Evolutionary conservation across 75 land plant genomes (phyloP).

Genomic region (Cunninghamia lanceolata): DNA sequence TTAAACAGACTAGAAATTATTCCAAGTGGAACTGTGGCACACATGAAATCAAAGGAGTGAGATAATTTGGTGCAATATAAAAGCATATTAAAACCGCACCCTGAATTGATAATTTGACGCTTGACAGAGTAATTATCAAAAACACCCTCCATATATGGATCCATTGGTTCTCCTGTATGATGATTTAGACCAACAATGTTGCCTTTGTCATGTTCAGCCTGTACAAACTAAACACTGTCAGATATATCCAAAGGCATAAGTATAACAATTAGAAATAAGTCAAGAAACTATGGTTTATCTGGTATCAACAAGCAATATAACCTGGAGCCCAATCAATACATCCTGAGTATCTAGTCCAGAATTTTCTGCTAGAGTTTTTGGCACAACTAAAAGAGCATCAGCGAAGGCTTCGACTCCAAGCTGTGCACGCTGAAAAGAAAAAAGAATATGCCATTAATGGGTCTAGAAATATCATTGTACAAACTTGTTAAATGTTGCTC

Average conservation of each 20-base stretch:
- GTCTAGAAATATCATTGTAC: background rate
- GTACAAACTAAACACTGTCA: constrained; percentile 5
- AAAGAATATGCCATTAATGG: background rate
- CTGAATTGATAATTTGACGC: constrained; percentile 95
- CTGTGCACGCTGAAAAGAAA: constrained; percentile 75
- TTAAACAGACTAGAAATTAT: background rate
- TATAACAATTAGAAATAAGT: background rate
- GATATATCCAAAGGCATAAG: background rate
- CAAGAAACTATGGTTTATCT: background rate
- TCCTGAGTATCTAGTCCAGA: constrained; percentile 99
- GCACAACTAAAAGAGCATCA: constrained; percentile 89
- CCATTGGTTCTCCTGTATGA: constrained; percentile 90
- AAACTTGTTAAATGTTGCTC: background rate
- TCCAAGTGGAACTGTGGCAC: background rate
- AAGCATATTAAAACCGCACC: constrained; percentile 29
- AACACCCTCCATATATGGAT: constrained; percentile 93
- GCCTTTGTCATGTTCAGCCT: constrained; percentile 95
- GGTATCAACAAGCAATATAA: constrained; percentile 10
- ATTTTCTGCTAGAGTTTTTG: constrained; percentile 97
- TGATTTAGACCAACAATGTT: constrained; percentile 87
- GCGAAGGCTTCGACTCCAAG: constrained; percentile 99
- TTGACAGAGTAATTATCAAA: constrained; percentile 98
- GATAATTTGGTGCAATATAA: background rate
- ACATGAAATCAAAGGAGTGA: background rate
- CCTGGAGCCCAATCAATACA: constrained; percentile 81